Evolutionary conservation across 1,284 basidiomycete species (phyloP).

Genomic region (Cerrena zonata): DNA sequence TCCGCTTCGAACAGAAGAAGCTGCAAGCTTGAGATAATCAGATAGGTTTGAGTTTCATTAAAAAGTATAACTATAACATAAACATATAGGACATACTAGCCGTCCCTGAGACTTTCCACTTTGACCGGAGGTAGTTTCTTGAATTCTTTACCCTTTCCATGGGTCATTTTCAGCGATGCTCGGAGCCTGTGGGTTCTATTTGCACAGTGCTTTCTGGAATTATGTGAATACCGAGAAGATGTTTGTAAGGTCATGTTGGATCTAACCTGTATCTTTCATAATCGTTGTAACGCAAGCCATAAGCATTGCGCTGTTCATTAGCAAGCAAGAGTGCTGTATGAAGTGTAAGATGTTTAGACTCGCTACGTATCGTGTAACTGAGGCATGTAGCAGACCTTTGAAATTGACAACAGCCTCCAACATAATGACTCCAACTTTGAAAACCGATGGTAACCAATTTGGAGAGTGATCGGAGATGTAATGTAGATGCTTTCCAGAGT

Average conservation of each 20-base stretch:
- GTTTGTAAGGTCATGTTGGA: neutral
- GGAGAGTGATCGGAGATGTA: too few relatives aligned
- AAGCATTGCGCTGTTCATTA: constrained; percentile 85
- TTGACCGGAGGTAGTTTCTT: constrained; percentile 71
- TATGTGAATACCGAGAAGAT: too few relatives aligned
- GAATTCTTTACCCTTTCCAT: constrained; percentile 85
- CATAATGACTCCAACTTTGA: too few relatives aligned
- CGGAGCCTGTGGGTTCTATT: constrained; percentile 86
- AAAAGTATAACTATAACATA: neutral
- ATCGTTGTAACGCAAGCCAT: constrained; percentile 87
- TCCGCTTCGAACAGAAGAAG: constrained; percentile 85
- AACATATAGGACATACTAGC: constrained; percentile 56
- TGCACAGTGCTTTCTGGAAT: constrained; percentile 77
- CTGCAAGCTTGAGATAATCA: constrained; percentile 57
- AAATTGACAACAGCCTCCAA: constrained; percentile 27
- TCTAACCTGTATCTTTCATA: constrained; percentile 76
- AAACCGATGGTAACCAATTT: too few relatives aligned
- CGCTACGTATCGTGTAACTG: neutral
- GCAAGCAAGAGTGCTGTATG: constrained; percentile 69
- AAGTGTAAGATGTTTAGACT: neutral
- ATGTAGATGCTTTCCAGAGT: too few relatives aligned
- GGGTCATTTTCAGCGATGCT: constrained; percentile 77
- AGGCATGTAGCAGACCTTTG: constrained; percentile 26
- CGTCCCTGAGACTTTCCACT: constrained; percentile 64
- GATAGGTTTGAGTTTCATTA: neutral